These are phyloP conservation scores for Fonsecaea pugnacius DNA, from an alignment of 2,329 filamentous ascomycete genomes.

Conservation along the genomic window DNA sequence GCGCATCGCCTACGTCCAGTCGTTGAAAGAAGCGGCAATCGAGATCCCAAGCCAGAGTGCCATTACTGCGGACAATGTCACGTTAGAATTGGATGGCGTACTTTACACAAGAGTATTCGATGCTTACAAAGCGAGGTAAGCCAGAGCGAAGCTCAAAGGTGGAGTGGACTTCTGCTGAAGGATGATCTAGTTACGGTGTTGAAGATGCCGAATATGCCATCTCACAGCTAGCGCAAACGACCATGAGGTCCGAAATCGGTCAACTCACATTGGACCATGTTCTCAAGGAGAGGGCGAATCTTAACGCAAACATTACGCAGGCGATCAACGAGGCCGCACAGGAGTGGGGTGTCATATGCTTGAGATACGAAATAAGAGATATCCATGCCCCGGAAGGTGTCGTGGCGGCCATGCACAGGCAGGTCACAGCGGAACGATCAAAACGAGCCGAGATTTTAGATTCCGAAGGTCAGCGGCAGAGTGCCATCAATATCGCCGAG, in stretches of 20 bases:
- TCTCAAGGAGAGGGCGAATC: constrained; percentile 90
- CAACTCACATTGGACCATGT: constrained; percentile 96
- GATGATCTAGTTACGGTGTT: constrained; percentile 77
- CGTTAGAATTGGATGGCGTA: constrained; percentile 91
- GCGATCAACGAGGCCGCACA: constrained; percentile 98
- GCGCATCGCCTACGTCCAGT: constrained; percentile 96
- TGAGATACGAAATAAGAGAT: constrained; percentile 97
- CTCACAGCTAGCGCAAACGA: constrained; percentile 95
- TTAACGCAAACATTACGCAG: constrained; percentile 98
- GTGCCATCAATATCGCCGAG: constrained; percentile 98
- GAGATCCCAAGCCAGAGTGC: constrained; percentile 98
- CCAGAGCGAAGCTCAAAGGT: not conserved
- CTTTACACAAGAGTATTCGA: constrained; percentile 96
- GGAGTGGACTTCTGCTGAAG: constrained; percentile 11
- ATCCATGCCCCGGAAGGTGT: constrained; percentile 94
- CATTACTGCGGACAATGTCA: constrained; percentile 98
- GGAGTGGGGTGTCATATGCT: constrained; percentile 93
- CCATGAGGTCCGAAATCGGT: constrained; percentile 98
- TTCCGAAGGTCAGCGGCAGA: constrained; percentile 94
- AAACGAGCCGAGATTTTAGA: constrained; percentile 98
- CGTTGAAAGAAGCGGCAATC: constrained; percentile 90
- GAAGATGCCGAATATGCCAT: constrained; percentile 99
- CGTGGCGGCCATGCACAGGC: constrained; percentile 96
- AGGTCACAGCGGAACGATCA: constrained; percentile 94
- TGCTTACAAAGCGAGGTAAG: constrained; percentile 92